Evolutionary conservation across 2,329 filamentous ascomycete species (phyloP), one percentile per base, ranked within the genome.

Genomic region (Acrocalymma vagum): DNA sequence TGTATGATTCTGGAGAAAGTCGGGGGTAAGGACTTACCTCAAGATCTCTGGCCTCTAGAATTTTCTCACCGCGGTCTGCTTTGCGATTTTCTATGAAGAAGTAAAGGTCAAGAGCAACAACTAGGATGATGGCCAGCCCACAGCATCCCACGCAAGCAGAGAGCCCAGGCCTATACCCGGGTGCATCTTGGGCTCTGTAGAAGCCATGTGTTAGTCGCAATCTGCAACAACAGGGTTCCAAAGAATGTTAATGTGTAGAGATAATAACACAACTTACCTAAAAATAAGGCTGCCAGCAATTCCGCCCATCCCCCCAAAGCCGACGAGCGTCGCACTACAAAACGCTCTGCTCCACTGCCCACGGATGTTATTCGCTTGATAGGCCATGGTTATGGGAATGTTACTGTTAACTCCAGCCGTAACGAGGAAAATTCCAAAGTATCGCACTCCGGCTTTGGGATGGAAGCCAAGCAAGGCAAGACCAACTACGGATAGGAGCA

Each of bases 221-320:
- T n/a, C n/a, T n/a, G n/a, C n/a, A n/a, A n/a, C n/a, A n/a, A n/a
- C n/a, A n/a, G n/a, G n/a, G n/a, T n/a, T n/a, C n/a, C n/a, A n/a
- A n/a, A n/a, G n/a, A n/a, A n/a, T n/a, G n/a, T n/a, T n/a, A n/a
- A n/a, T n/a, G n/a, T n/a, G n/a, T n/a, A n/a, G n/a, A n/a, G n/a
- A n/a, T n/a, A n/a, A n/a, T n/a, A n/a, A n/a, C n/a, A n/a, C n/a
- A n/a, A n/a, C n/a, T n/a, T n/a, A n/a, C 6, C 65, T 78, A 70
- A 93, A 94, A 7, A 93, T 85, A 37, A 89, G 75, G 50, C 81
- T 83, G 8, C 88, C 88, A 2, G 82, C 81, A 48, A 94, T 93
- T n/a, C 90, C 89, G 21, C 90, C 90, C 14, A 94, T 73, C 1
- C 87, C 88, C 6, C 88, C 88, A 18, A 87, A 82, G 2, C 85